phyloP scores from a whole-genome alignment of 2,329 filamentous ascomycete genomes.

The Tolypocladium nubicola region DNA sequence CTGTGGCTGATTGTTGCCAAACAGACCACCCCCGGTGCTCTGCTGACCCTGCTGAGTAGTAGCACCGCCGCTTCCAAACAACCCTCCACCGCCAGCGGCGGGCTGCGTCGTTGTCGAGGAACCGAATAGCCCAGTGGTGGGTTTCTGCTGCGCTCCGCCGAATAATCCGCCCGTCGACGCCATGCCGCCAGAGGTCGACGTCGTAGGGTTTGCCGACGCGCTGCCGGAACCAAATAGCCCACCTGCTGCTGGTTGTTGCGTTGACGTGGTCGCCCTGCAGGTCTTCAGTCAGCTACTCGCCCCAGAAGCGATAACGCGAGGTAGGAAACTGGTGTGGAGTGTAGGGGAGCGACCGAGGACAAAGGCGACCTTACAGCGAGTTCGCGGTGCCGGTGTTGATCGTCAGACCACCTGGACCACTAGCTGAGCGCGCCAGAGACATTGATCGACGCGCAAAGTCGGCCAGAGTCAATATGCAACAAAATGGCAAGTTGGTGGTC shows the following conservation, averaged over 20 bases:
- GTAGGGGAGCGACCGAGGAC: not conserved
- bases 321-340: too few relatives aligned
- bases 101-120: constrained; percentile 12
- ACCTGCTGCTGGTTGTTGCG: constrained; percentile 22
- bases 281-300: constrained; percentile 1
- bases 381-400: constrained; percentile 55
- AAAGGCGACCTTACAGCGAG: constrained; percentile 21
- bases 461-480: not conserved
- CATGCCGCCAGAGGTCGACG: constrained; percentile 19
- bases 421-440: constrained; percentile 46
- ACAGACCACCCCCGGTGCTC: constrained; percentile 3
- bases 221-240: constrained; percentile 25
- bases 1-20: constrained; percentile 6
- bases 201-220: constrained; percentile 14
- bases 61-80: constrained; percentile 9
- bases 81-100: constrained; percentile 9
- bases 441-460: constrained; percentile 17
- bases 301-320: not conserved
- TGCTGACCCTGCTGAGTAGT: constrained; percentile 1
- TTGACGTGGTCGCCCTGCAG: constrained; percentile 13
- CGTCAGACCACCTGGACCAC: constrained; percentile 48
- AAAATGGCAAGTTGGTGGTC: not conserved
- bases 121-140: constrained; percentile 19
- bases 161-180: constrained; percentile 27
- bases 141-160: constrained; percentile 17